These are phyloP conservation scores for Penicillium bovifimosum DNA, from an alignment of 495 filamentous ascomycete species.

Conservation along the genomic window DNA sequence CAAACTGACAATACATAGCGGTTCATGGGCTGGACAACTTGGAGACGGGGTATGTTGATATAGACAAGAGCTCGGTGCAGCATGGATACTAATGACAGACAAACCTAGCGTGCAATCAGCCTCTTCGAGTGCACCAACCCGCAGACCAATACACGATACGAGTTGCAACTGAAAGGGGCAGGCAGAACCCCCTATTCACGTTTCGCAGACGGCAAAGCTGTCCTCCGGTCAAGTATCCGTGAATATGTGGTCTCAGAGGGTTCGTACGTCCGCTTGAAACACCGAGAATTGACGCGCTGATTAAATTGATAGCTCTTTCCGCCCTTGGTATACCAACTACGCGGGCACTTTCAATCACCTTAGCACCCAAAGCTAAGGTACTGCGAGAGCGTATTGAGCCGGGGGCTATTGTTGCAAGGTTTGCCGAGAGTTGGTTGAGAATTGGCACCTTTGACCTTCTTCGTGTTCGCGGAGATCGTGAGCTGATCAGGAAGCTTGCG, in stretches of 20 bases:
- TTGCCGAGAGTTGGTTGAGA: slow-evolving; percentile 86
- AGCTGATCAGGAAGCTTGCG: slow-evolving; percentile 63
- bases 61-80: not conserved
- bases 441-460: slow-evolving; percentile 93
- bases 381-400: slow-evolving; percentile 81
- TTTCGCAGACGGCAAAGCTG: slow-evolving; percentile 96
- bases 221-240: slow-evolving; percentile 82
- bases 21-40: slow-evolving; percentile 90
- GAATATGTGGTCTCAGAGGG: slow-evolving; percentile 90
- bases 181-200: slow-evolving; percentile 90
- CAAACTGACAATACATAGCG: slow-evolving; percentile 35
- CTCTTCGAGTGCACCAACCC: slow-evolving; percentile 87
- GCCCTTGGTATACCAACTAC: slow-evolving; percentile 82
- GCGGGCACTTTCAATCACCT: slow-evolving; percentile 73
- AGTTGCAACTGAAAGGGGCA: slow-evolving; percentile 90
- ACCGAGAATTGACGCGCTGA: not conserved
- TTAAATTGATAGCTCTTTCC: slow-evolving; percentile 50
- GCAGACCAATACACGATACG: slow-evolving; percentile 63
- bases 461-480: slow-evolving; percentile 72
- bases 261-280: slow-evolving; percentile 5
- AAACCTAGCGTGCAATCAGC: slow-evolving; percentile 66
- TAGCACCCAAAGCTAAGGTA: slow-evolving; percentile 67
- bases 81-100: slow-evolving; percentile 1
- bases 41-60: slow-evolving; percentile 63
- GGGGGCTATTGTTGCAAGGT: slow-evolving; percentile 84